A percentile compares a stretch with the other conserved stretches of the same genome.
Conservation (phyloP, 768 basidiomycete species). For the Podaxis pistillaris region DNA sequence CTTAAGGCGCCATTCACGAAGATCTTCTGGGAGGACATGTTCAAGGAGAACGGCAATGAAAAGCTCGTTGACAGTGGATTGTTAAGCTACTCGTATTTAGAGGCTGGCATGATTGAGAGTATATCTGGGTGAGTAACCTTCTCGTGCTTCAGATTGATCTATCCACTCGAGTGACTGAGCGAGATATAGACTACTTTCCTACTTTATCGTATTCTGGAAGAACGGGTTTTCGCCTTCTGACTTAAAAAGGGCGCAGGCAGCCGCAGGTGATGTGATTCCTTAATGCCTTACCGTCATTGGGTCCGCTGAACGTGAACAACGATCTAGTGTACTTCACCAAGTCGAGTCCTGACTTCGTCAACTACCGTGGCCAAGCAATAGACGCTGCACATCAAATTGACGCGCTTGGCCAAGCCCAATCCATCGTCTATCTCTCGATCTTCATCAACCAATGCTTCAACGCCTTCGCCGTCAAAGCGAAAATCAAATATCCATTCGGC, state of each 20-base stretch:
- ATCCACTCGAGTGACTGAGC: neutral
- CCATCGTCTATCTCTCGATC: conserved; percentile 66
- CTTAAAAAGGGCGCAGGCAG: conserved; percentile 47
- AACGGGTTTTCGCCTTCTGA: conserved; percentile 63
- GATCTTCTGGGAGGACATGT: conserved; percentile 55
- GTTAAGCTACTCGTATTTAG: conserved; percentile 65
- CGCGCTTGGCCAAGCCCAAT: conserved; percentile 60
- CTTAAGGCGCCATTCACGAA: conserved; percentile 54
- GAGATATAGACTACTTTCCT: conserved; percentile 46
- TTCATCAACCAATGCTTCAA: conserved; percentile 73
- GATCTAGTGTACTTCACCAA: conserved; percentile 44
- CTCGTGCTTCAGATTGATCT: neutral
- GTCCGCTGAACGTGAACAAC: no score
- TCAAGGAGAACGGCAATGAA: conserved; percentile 55
- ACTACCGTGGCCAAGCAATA: conserved; percentile 47
- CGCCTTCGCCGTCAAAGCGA: conserved; percentile 68
- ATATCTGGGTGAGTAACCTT: conserved; percentile 44
- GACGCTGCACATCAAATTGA: conserved; percentile 49
- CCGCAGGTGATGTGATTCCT: conserved; percentile 24
- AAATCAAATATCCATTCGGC: conserved; percentile 62
- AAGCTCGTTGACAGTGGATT: conserved; percentile 59
- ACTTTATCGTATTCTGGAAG: conserved; percentile 66
- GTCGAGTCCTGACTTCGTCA: conserved; percentile 52
- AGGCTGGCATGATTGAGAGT: conserved; percentile 62
- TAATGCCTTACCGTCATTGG: neutral